Percentiles rank a stretch among this genome's conserved stretches.
Conservation (phyloP, 148 eudicot species). For the Limonium bicolor region DNA sequence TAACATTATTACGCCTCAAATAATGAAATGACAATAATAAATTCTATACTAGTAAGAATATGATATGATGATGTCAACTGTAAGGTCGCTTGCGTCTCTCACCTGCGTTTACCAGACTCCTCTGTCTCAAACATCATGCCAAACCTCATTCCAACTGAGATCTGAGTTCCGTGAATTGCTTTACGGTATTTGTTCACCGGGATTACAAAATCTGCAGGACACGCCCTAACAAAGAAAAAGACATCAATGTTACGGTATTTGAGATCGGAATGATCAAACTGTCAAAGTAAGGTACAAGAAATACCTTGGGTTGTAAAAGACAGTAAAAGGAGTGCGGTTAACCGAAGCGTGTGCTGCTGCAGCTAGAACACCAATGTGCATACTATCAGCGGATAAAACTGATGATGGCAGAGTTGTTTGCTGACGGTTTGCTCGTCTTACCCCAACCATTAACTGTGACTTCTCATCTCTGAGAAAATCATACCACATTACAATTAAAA, state of each 20-base stretch:
- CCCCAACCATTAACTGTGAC: constrained; percentile 74
- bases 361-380: constrained; percentile 98
- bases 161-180: constrained; percentile 62
- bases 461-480: constrained; percentile 69
- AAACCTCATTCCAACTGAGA: constrained; percentile 86
- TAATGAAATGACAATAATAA: too few relatives aligned
- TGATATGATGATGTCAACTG: not conserved
- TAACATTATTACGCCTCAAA: too few relatives aligned
- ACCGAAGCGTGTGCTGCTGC: constrained; percentile 98
- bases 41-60: too few relatives aligned
- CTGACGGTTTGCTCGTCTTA: constrained; percentile 88
- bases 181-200: constrained; percentile 67
- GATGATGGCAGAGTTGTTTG: constrained; percentile 87
- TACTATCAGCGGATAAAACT: constrained; percentile 91
- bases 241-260: too few relatives aligned
- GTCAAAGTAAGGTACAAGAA: too few relatives aligned
- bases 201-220: constrained; percentile 91
- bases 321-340: constrained; percentile 60
- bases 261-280: too few relatives aligned
- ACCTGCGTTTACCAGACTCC: constrained; percentile 89
- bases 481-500: not conserved
- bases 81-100: not conserved
- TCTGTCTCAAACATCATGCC: constrained; percentile 99
- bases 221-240: constrained; percentile 47
- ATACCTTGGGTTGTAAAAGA: constrained; percentile 92